A percentile compares a stretch with the other conserved stretches of the same genome.
These are phyloP conservation scores for Aspergillus sergii DNA, from an alignment of 2,329 filamentous ascomycete species.

Conservation along the genomic window DNA sequence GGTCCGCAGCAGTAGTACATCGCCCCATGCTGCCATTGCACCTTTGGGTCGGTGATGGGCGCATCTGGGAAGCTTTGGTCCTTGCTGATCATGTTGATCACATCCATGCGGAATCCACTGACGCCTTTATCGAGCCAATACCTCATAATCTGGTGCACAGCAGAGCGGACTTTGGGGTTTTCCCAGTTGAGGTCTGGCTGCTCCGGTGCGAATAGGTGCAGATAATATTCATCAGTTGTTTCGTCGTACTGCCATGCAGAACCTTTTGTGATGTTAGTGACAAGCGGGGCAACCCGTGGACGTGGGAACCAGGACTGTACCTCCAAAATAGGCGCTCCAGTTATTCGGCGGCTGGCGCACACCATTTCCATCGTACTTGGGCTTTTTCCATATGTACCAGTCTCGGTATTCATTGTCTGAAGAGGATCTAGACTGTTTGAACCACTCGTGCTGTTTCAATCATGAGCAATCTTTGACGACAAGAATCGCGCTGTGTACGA, in stretches of 20 bases:
- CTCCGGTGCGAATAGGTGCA: constrained; percentile 71
- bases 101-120: constrained; percentile 72
- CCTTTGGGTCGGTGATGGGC: constrained; percentile 41
- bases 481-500: background rate
- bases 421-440: constrained; percentile 64
- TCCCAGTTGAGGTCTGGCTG: constrained; percentile 86
- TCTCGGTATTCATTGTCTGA: constrained; percentile 64
- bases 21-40: background rate
- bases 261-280: background rate
- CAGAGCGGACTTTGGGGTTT: constrained; percentile 64
- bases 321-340: background rate
- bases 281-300: background rate
- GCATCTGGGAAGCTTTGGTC: constrained; percentile 54
- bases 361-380: constrained; percentile 56
- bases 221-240: constrained; percentile 70
- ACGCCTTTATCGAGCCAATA: constrained; percentile 78
- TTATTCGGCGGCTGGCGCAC: constrained; percentile 71
- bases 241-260: constrained; percentile 55
- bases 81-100: constrained; percentile 72
- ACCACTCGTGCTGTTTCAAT: constrained; percentile 48
- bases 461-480: background rate
- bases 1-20: background rate
- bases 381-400: constrained; percentile 64
- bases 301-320: background rate
- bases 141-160: constrained; percentile 72